Evolutionary conservation across 768 basidiomycete species (phyloP), one percentile per base, ranked within the genome.

Genomic region (Termitomyces sp.): DNA sequence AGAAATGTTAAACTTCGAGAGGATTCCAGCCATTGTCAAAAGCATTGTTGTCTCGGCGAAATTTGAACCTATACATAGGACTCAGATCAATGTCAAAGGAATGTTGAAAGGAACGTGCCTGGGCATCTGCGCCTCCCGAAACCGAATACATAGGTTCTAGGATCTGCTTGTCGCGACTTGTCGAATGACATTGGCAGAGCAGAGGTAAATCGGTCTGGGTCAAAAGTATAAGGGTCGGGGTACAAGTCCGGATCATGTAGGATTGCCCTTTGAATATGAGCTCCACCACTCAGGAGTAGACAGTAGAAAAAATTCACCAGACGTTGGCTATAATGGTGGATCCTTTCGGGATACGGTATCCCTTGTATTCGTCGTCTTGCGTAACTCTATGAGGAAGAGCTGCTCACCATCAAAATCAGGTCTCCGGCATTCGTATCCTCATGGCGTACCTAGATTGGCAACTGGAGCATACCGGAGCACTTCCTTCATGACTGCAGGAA

Each of bases 281-380:
- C 19, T n/a, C 23, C 3, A 21, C 8, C 33, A 43, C 11, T 52
- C 9, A 5, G 38, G 11, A 31, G 37, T 10, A 26, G 3, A 5
- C n/a, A 15, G 11, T 12, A 15, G 14, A 31, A 40, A 14, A 37
- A 9, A 45, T 67, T 58, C 54, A 77, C 77, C 78, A 80, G n/a
- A 77, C 68, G 50, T 79, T 80, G 3, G 75, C 71, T n/a, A 80
- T 60, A 17, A 80, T 60, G 3, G 75, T 75, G 1, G 78, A 70
- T 11, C 73, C 74, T 47, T 73, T 72, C 1, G 81, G 81, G 31
- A 82, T 76, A 17, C 60, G 62, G 59, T 75, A 77, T 1, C 75
- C 78, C 12, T 62, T 55, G 57, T 80, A 81, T 14, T 72, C 71
- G 54, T 81, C 80, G 15, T 80, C 78, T 49, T 75, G 63, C 2